phyloP scores from a whole-genome alignment of 176 grass and related monocot genomes.

The Phoenix dactylifera region DNA sequence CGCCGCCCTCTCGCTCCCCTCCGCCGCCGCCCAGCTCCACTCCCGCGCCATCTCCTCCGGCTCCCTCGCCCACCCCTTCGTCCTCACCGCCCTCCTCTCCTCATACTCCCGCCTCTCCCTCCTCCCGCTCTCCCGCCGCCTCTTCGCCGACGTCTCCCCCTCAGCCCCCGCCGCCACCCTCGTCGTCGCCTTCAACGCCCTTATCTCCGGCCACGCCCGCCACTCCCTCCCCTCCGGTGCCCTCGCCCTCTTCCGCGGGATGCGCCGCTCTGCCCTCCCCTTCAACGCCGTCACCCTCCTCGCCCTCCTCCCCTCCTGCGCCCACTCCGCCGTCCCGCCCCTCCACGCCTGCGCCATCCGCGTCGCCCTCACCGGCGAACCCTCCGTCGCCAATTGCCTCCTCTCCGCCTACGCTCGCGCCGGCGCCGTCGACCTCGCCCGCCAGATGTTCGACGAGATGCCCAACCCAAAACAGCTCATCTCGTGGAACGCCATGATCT shows the following conservation, averaged over 20 bases:
- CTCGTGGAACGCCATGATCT: slow-evolving; percentile 60
- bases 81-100: slow-evolving; percentile 42
- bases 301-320: slow-evolving; percentile 33
- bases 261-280: slow-evolving; percentile 20
- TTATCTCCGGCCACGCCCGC: slow-evolving; percentile 44
- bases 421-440: slow-evolving; percentile 26
- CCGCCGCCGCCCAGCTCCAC: slow-evolving; percentile 36
- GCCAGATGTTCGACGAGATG: slow-evolving; percentile 36
- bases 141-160: slow-evolving; percentile 7
- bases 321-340: slow-evolving; percentile 24
- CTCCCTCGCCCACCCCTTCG: slow-evolving; percentile 39
- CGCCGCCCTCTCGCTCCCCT: slow-evolving; percentile 31
- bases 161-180: slow-evolving; percentile 22
- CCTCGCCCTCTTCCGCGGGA: slow-evolving; percentile 40
- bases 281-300: slow-evolving; percentile 55
- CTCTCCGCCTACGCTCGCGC: slow-evolving; percentile 32
- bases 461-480: slow-evolving; percentile 35
- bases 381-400: slow-evolving; percentile 44
- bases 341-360: slow-evolving; percentile 34
- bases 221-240: slow-evolving; percentile 23
- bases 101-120: slow-evolving; percentile 41
- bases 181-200: slow-evolving; percentile 52
- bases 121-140: slow-evolving; percentile 34
- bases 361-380: slow-evolving; percentile 1
- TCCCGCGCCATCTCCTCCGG: slow-evolving; percentile 23